These are phyloP conservation scores for Zymoseptoria pseudotritici DNA, from an alignment of 2,329 filamentous ascomycete genomes.

Conservation along the genomic window DNA sequence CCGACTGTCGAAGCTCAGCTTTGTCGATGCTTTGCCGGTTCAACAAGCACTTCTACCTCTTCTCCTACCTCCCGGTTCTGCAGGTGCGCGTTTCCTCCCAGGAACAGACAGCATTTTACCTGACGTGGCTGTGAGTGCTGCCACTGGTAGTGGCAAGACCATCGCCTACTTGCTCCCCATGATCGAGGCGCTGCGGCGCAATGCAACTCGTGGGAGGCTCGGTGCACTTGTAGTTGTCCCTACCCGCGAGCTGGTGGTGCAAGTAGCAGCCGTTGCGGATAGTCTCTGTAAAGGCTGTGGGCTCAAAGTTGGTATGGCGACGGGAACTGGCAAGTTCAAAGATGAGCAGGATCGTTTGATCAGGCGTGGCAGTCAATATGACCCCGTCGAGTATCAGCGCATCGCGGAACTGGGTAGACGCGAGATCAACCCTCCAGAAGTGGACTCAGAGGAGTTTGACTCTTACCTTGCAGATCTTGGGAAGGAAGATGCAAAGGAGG, in stretches of 20 bases:
- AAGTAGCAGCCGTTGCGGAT: constrained; percentile 71
- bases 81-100: constrained; percentile 19
- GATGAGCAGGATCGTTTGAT: constrained; percentile 57
- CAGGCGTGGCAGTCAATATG: constrained; percentile 52
- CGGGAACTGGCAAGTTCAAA: constrained; percentile 70
- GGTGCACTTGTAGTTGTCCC: constrained; percentile 81
- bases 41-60: constrained; percentile 75
- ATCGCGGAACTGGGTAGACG: constrained; percentile 36
- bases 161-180: constrained; percentile 85
- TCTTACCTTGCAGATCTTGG: constrained; percentile 14
- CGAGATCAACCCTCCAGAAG: constrained; percentile 29
- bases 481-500: constrained; percentile 14
- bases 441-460: constrained; percentile 31
- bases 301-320: constrained; percentile 70
- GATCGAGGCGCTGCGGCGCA: constrained; percentile 62
- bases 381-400: constrained; percentile 50
- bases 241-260: constrained; percentile 65
- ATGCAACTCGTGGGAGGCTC: constrained; percentile 53
- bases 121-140: constrained; percentile 83
- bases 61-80: constrained; percentile 54
- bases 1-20: constrained; percentile 60
- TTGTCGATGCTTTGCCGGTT: constrained; percentile 66
- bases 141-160: constrained; percentile 94
- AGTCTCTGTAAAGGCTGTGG: constrained; percentile 62
- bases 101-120: constrained; percentile 31